Base-by-base conservation (phyloP, 2,329 filamentous ascomycete genomes). In the Coniochaeta sp. region DNA sequence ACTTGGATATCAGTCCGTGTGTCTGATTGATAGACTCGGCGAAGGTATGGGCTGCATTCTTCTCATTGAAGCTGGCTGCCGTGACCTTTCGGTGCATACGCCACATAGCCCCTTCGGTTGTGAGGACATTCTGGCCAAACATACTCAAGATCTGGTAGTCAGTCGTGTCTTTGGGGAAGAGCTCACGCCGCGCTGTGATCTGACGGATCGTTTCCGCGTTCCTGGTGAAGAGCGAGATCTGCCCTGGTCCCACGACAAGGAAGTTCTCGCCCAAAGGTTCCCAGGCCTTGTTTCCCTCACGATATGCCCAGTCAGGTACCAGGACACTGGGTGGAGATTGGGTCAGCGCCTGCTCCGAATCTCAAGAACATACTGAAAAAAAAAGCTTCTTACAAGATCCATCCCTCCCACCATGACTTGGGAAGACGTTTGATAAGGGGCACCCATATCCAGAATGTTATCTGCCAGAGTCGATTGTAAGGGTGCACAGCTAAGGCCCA, bases 11-110 rank as follows among this genome's bases (percentile, higher is more conserved):
- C 81, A 90, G 81, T 14, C 81, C 79, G 62, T 81, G 75, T 0
- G 88, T 82, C 74, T 93, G 89, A 60, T 78, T 74, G 60, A 88
- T 73, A 22, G 81, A 79, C 71, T 89, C 86, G 44, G 72, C 73
- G 72, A 86, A 89, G 7, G 88, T 86, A 36, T 87, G 69, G 24
- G 79, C 77, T 60, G 90, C 87, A 71, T 91, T 93, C 73, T 82
- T 86, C 75, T 93, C 90, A 61, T 88, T 90, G 72, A 93, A 93
- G 4, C 84, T 84, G 0, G 89, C 85, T 31, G 86, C 83, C 0
- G 86, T 88, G 50, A 87, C 81, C 73, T 89, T 91, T 63, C 89
- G 83, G 70, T 93, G 89, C 72, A 83, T 80, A 34, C 86, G 85
- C 90, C 89, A 93, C 31, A 81, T 73, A 1, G 77, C 69, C 1